A percentile compares a stretch with the other conserved stretches of the same genome.
phyloP scores from a whole-genome alignment of 73 alveolate species.

The Durusdinium trenchii region DNA sequence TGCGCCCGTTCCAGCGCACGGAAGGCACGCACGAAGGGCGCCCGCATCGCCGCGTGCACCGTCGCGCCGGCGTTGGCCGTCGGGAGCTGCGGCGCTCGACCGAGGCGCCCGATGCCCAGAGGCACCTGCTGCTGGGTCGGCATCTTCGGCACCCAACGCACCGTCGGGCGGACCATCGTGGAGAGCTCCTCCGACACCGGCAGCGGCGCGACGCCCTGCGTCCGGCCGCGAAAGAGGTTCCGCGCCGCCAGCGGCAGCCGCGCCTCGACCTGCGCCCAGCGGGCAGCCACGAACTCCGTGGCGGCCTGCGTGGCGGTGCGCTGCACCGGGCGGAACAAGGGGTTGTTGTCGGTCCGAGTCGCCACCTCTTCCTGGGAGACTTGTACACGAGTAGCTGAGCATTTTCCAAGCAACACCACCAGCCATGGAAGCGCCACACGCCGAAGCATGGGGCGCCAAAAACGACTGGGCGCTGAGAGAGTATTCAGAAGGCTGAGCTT shows the following conservation, averaged over 20 bases:
- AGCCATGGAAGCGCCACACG: background rate
- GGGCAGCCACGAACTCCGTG: constrained; percentile 32
- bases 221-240: constrained; percentile 26
- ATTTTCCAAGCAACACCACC: background rate
- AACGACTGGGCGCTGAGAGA: too few relatives aligned
- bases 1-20: constrained; percentile 64
- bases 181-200: background rate
- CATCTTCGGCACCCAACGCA: constrained; percentile 36
- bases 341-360: background rate
- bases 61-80: background rate
- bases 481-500: too few relatives aligned
- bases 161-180: background rate
- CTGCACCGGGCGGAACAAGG: constrained; percentile 39
- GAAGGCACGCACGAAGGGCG: constrained; percentile 47
- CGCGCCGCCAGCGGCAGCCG: constrained; percentile 25
- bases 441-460: background rate
- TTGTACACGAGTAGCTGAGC: constrained; percentile 20
- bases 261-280: constrained; percentile 32
- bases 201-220: background rate
- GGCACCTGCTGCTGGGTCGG: constrained; percentile 31
- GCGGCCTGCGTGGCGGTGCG: constrained; percentile 43
- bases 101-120: background rate
- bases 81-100: background rate
- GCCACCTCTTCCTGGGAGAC: background rate
- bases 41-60: constrained; percentile 16